Base-by-base conservation (phyloP, 768 basidiomycete species). In the Boletus sensibilis region DNA sequence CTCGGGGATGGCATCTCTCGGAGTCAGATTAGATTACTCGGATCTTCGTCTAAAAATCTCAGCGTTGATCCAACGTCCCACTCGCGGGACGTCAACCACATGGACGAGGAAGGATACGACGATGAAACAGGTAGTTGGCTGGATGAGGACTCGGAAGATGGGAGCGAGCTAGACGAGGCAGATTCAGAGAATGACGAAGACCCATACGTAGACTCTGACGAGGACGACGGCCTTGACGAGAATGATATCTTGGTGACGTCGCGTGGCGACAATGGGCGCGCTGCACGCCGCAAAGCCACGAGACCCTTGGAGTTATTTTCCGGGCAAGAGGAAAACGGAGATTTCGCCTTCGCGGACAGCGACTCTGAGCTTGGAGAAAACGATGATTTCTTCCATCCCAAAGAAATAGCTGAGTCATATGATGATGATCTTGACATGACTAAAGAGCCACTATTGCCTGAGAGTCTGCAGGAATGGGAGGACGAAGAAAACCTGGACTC, bases 401-500 rank as follows among this genome's bases (percentile, higher is more conserved):
- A 82, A 79, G 63, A 76, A 64, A 59, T 71, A 60, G 48, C 63
- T 41, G 62, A 31, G 48, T 72, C 3, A 64, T 62, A 76, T n/a
- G 78, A 79, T 2, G 83, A 86, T 49, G 77, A 76, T 14, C 60
- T 86, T 35, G 94, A 96, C 69, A 82, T 79, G 68, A 80, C 86
- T 9, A 95, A 94, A 70, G 85, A 82, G 50, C 64, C 63, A 0
- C 49, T 85, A n/a, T 69, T 79, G 41, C 62, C 63, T 1, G 81
- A 84, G 25, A 75, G 76, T 43, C 70, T 91, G 55, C 81, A 78
- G 57, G 82, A 83, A 63, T 98, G 94, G 95, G 86, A 89, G 55
- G 85, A 91, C 58, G 90, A 95, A 59, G 86, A 82, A 23, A 79
- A 91, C 70, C 79, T 98, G 23, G 91, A 97, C 50, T 88, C 91